Conservation (phyloP, 2,329 filamentous ascomycete species). For the Cladosporium sphaerospermum region DNA sequence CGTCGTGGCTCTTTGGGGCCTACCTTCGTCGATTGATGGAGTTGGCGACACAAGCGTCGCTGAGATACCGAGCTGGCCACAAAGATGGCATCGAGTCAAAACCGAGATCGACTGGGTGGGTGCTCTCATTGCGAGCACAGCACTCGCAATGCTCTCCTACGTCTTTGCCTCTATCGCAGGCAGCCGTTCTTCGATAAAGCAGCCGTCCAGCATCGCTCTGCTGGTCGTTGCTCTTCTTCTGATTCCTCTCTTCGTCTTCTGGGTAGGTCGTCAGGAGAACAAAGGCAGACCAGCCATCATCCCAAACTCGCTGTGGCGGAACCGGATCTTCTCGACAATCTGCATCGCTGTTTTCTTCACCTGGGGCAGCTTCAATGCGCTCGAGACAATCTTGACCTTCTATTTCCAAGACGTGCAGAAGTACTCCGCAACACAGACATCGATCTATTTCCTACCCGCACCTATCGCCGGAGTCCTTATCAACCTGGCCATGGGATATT, state of each 20-base stretch:
- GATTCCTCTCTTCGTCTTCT: constrained; percentile 48
- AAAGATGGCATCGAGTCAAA: constrained; percentile 25
- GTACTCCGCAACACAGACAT: constrained; percentile 24
- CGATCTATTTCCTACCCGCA: constrained; percentile 36
- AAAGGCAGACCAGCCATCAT: constrained; percentile 50
- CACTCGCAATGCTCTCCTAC: constrained; percentile 47
- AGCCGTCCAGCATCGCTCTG: constrained; percentile 29
- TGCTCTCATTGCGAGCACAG: constrained; percentile 40
- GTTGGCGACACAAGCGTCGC: constrained; percentile 10
- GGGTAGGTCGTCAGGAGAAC: constrained; percentile 48
- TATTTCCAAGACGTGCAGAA: constrained; percentile 40
- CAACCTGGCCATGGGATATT: constrained; percentile 42
- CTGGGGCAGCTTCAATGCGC: constrained; percentile 35
- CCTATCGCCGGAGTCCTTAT: constrained; percentile 35
- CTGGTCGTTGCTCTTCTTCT: constrained; percentile 39
- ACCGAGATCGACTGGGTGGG: constrained; percentile 51
- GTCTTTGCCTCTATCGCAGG: constrained; percentile 38
- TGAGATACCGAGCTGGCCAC: constrained; percentile 23
- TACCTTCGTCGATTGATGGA: constrained; percentile 26
- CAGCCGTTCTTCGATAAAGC: constrained; percentile 17
- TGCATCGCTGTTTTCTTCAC: constrained; percentile 42
- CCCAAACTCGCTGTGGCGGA: constrained; percentile 57
- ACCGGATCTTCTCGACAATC: constrained; percentile 49
- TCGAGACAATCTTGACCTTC: constrained; percentile 36
- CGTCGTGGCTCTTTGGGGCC: constrained; percentile 32